These are phyloP conservation scores for Leucocoprinus sp. DNA, from an alignment of 768 basidiomycete species.

Conservation along the genomic window DNA sequence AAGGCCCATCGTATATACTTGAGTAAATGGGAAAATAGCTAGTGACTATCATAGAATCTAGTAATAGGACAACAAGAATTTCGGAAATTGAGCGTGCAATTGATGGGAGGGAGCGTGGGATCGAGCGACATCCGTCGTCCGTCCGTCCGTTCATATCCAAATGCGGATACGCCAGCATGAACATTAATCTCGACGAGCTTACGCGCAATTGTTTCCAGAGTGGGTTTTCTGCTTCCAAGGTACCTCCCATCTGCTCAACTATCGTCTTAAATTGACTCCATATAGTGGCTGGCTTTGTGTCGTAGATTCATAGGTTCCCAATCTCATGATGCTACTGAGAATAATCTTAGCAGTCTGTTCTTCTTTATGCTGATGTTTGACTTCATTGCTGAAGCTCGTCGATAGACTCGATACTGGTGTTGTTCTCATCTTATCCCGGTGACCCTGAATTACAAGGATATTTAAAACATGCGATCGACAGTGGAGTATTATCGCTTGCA, in stretches of 20 bases:
- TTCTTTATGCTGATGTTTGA: not conserved
- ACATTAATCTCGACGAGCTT: slow-evolving; percentile 62
- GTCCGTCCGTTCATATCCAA: too few species aligned
- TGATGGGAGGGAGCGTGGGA: too few species aligned
- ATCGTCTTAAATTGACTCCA: slow-evolving; percentile 3
- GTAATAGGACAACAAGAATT: too few species aligned
- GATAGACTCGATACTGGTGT: slow-evolving; percentile 58
- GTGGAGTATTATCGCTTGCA: slow-evolving; percentile 46
- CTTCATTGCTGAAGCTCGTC: not conserved
- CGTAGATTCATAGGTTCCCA: slow-evolving; percentile 47
- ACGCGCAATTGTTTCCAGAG: slow-evolving; percentile 70
- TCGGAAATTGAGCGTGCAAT: too few species aligned
- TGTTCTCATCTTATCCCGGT: slow-evolving; percentile 65
- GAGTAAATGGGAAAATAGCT: too few species aligned
- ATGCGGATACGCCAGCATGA: too few species aligned
- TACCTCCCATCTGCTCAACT: slow-evolving; percentile 17
- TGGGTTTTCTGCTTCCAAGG: slow-evolving; percentile 58
- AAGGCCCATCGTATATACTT: too few species aligned
- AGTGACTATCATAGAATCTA: too few species aligned
- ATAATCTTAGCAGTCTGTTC: slow-evolving; percentile 12
- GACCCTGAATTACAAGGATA: slow-evolving; percentile 62
- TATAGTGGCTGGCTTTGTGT: slow-evolving; percentile 62
- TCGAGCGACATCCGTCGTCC: too few species aligned
- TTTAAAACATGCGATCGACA: slow-evolving; percentile 48
- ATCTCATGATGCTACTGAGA: slow-evolving; percentile 37